Evolutionary conservation across 2,329 filamentous ascomycete genomes (phyloP), one percentile per base, ranked within the genome.

Genomic region (Ceratocystis destructans): DNA sequence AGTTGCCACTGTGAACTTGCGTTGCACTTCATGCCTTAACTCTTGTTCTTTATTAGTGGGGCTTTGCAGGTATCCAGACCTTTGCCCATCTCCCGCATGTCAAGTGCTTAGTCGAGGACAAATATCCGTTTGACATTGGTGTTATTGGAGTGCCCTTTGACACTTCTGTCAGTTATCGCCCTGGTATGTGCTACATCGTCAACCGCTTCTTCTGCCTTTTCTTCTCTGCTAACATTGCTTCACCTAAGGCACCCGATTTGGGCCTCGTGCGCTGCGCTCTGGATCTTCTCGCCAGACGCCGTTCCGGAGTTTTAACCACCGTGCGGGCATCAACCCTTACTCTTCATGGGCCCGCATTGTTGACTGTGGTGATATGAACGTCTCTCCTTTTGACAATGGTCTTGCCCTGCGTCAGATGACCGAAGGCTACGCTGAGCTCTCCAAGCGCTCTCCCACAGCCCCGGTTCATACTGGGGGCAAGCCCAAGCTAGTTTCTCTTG

Each of bases 351-450:
- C 89, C 0, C 84, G 78, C 48, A 84, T 96, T 68, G 79, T 93
- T 63, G 92, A 96, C 78, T 96, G 92, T 74, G 92, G 92, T 61
- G 92, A 96, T 73, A 90, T 96, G 66, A 90, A 92, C 33, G 80
- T 95, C 70, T 89, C 87, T 0, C 91, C 91, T 0, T 87, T 95
- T 71, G 90, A 96, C 77, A 96, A 96, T 74, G 84, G 79, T 1
- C 79, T 96, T 17, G 92, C 92, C 0, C 78, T 92, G 65, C 79
- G 81, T 57, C 92, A 96, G 76, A 96, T 96, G 90, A 89, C 83
- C 41, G 84, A 87, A 72, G 90, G 89, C 0, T 91, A 89, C 74
- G 78, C 80, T 5, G 87, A 92, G 75, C 84, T 96, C 2, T 80
- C 79, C 37, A 72, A 70, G 46, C 74, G 78, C 2, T 25, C 66